Evolutionary conservation across 805 yeast species (phyloP).

Genomic region (Citeromyces matritensis): DNA sequence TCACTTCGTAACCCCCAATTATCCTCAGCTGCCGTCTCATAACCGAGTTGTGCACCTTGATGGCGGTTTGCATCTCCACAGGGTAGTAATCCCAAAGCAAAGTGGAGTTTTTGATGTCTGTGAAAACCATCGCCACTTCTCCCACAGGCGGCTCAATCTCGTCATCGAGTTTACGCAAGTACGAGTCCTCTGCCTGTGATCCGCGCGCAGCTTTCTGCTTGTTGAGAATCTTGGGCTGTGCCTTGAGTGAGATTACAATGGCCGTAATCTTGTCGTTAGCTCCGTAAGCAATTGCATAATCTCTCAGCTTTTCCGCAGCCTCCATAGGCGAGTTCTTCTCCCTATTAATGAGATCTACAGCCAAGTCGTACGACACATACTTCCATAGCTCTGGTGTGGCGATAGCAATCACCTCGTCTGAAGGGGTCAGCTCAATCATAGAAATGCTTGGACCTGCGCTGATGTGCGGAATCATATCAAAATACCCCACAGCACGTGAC

Average conservation of each 20-base stretch:
- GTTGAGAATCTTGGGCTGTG: constrained; percentile 12
- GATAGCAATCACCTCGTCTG: constrained; percentile 75
- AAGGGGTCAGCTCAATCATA: constrained; percentile 38
- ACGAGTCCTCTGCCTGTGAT: constrained; percentile 52
- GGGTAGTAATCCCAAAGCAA: constrained; percentile 88
- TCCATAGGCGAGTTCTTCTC: constrained; percentile 71
- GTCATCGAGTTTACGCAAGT: constrained; percentile 67
- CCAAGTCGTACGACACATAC: constrained; percentile 63
- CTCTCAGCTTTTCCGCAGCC: constrained; percentile 89
- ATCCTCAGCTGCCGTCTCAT: constrained; percentile 90
- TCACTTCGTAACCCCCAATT: constrained; percentile 95
- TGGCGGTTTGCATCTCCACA: constrained; percentile 91
- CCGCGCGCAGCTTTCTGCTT: constrained; percentile 17
- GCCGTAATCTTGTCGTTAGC: constrained; percentile 67
- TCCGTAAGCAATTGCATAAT: constrained; percentile 89
- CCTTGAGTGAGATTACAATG: constrained; percentile 59
- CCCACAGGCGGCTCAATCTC: constrained; percentile 95
- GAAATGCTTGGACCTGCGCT: constrained; percentile 78
- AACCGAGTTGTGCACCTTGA: constrained; percentile 81
- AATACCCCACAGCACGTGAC: constrained; percentile 87
- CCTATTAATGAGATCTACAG: constrained; percentile 80
- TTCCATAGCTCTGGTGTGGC: constrained; percentile 86
- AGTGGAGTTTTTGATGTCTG: constrained; percentile 93
- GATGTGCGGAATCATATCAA: constrained; percentile 72
- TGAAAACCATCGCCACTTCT: constrained; percentile 87